A percentile compares a stretch with the other conserved stretches of the same genome.
Conservation (phyloP, 192 early-diverging fungal genomes). For the Podila epicladia region DNA sequence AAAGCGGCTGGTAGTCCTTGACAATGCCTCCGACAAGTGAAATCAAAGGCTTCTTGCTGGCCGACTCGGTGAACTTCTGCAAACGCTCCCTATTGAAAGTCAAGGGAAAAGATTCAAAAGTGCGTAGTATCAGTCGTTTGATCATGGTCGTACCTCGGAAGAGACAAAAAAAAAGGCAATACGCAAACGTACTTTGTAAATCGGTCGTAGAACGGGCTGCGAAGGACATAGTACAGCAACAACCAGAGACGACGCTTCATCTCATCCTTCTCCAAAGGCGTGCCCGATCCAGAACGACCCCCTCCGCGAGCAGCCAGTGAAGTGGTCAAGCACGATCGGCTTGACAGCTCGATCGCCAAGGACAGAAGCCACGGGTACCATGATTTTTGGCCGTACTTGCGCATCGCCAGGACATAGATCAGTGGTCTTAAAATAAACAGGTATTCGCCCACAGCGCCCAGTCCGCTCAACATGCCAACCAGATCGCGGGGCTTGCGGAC, state of each 20-base stretch:
- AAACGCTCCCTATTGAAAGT: conserved; percentile 60
- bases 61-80: conserved; percentile 68
- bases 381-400: conserved; percentile 74
- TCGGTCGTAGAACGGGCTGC: conserved; percentile 83
- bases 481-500: conserved; percentile 76
- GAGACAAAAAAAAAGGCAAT: background rate
- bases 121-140: background rate
- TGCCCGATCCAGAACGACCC: conserved; percentile 50
- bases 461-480: conserved; percentile 61
- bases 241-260: conserved; percentile 74
- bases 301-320: conserved; percentile 37
- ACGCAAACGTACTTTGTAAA: conserved; percentile 71
- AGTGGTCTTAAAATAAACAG: conserved; percentile 88
- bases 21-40: conserved; percentile 82
- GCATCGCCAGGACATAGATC: conserved; percentile 83
- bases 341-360: conserved; percentile 72
- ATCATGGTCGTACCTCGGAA: background rate
- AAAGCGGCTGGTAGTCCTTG: conserved; percentile 89
- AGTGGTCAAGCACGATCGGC: conserved; percentile 56
- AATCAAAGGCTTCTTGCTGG: conserved; percentile 79
- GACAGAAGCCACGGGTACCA: conserved; percentile 92
- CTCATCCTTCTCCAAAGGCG: conserved; percentile 83
- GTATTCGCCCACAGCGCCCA: conserved; percentile 75
- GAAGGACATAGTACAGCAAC: conserved; percentile 84
- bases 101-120: background rate